A percentile compares a stretch with the other conserved stretches of the same genome.
phyloP scores from a whole-genome alignment of 2,329 filamentous ascomycete genomes.

The Pseudogymnoascus sp. region DNA sequence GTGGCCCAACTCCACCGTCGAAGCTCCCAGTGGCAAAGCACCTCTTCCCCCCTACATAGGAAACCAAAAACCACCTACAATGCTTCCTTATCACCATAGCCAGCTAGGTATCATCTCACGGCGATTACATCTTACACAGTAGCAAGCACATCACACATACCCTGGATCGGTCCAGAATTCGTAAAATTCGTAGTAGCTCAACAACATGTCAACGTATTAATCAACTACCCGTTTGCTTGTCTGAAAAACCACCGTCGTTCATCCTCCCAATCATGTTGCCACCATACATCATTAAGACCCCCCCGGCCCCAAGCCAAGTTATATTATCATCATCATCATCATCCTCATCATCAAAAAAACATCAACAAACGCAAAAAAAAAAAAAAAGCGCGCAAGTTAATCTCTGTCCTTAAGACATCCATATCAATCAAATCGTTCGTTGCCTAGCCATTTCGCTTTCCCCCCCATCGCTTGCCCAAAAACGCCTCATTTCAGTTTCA shows the following conservation, averaged over 20 bases:
- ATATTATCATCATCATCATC: too few species aligned
- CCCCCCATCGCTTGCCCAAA: too few species aligned
- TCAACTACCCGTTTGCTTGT: not conserved
- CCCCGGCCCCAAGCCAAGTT: not conserved
- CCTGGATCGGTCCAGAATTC: not conserved
- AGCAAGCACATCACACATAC: not conserved
- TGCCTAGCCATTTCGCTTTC: not conserved
- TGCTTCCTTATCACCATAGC: too few species aligned
- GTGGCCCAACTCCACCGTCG: too few species aligned
- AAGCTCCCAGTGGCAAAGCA: too few species aligned
- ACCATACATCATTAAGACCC: not conserved
- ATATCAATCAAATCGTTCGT: not conserved
- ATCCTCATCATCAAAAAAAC: not conserved
- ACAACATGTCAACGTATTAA: conserved; percentile 1
- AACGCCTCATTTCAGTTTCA: not conserved
- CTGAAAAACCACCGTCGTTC: not conserved
- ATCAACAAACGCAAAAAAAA: not conserved
- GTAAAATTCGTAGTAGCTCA: not conserved
- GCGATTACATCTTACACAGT: not conserved
- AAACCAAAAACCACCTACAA: too few species aligned
- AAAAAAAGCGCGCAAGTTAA: not conserved
- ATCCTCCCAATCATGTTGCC: not conserved
- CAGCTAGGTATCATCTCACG: not conserved
- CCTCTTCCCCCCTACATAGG: too few species aligned
- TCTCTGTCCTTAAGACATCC: not conserved